Base-by-base conservation (phyloP, 1,284 basidiomycete genomes). In the Ceratobasidium sp. region DNA sequence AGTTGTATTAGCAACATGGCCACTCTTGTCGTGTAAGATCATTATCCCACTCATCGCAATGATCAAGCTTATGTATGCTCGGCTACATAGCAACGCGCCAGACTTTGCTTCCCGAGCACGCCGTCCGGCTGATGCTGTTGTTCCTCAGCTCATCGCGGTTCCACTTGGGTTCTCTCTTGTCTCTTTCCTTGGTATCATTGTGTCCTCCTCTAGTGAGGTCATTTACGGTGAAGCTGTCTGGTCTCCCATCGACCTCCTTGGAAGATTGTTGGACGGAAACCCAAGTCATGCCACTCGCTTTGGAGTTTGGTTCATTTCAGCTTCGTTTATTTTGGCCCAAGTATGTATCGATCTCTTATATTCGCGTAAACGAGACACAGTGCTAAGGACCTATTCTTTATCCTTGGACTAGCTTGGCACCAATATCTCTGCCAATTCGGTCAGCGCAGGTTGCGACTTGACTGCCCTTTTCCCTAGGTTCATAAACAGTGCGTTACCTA, bases 351-450 rank as follows among this genome's bases (percentile, higher is more conserved):
- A 34, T 15, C 32, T 20, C n/a, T n/a, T n/a, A n/a, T 25, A 6
- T 27, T 56, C 8, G 20, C 13, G 47, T 17, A 42, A 31, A 8
- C 38, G n/a, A 35, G 29, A 27, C 40, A 35, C 12, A n/a, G 17
- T 29, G 65, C 54, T 68, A 29, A 68, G 8, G 17, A 35, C 1
- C n/a, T 47, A 22, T 38, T 53, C 29, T 29, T 8, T 12, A 4
- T 12, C 38, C 15, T 68, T 49, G 17, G 34, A 32, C 34, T 40
- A 72, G 71, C 64, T 73, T 57, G 72, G 72, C 31, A 90, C 88
- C 49, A 93, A 92, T 77, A 90, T 93, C 74, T 89, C 90, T 12
- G 92, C 93, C 58, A 95, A 95, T 80, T 90, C 89, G 2, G 86
- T 94, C 73, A 89, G 87, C 40, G 92, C 92, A 3, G 92, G 93